Base-by-base conservation (phyloP, 805 yeast species). In the Kodamaea neixiangensis region DNA sequence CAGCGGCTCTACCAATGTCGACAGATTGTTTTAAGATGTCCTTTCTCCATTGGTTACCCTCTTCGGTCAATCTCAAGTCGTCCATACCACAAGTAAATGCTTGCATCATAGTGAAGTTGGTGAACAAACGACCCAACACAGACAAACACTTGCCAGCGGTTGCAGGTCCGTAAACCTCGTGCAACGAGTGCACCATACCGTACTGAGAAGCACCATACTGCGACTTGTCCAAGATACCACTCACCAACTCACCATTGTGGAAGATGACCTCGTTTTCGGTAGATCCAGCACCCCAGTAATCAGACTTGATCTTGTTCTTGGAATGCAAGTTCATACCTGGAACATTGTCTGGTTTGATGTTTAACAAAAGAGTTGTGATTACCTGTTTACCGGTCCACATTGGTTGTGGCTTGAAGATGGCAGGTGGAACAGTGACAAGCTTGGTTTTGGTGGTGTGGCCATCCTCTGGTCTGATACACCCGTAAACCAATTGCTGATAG, bases 41-140 rank as follows among this genome's bases (percentile, higher is more conserved):
- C 11, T 74, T 73, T 77, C 99, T 85, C 93, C 96, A 85, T 53
- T 77, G 64, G 68, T 96, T 92, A 66, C 99, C 99, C 60, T 89
- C 96, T 2, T 70, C 81, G 18, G 98, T 94, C 59, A 96, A 79
- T 67, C 96, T 83, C 69, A 94, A 78, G 75, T 94, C 99, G 68
- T 94, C 99, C 99, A 94, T 96, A 80, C 99, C 99, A 85, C 99
- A 94, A 6, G 99, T 94, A 66, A 94, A 89, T 1, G 97, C 98
- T 51, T 89, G 87, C 75, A 83, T 80, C 81, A 87, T 92, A 63
- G 87, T 91, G 69, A 90, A 94, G 69, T 89, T 90, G 18, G 99
- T 96, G 74, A 96, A 93, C 49, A 94, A 77, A 63, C 99, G 81
- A 57, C 99, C 98, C 54, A 94, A 78, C n/a, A 93, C 96, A 46